Conservation (phyloP, 2,329 filamentous ascomycete genomes). For the Pyricularia sp. region DNA sequence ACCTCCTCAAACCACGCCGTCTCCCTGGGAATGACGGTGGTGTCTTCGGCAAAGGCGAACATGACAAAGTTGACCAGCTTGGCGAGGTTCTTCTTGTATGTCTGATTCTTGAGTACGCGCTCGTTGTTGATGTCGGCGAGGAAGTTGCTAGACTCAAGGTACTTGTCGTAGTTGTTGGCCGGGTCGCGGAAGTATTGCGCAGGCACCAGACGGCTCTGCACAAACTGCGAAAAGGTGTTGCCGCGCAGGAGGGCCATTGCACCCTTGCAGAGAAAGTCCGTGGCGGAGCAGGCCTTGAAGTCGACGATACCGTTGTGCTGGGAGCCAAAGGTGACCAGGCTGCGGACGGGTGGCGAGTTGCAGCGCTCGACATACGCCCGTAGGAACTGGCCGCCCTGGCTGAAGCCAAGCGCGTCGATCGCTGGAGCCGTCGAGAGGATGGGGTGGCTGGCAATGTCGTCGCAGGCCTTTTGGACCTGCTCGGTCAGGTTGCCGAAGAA, state of each 20-base stretch:
- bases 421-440: conserved; percentile 72
- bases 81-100: conserved; percentile 60
- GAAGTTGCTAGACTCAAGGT: conserved; percentile 74
- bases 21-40: conserved; percentile 78
- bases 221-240: conserved; percentile 68
- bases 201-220: conserved; percentile 72
- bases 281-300: conserved; percentile 59
- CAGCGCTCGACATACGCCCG: conserved; percentile 82
- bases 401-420: conserved; percentile 87
- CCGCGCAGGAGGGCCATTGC: conserved; percentile 65
- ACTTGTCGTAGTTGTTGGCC: conserved; percentile 47
- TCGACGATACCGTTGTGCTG: conserved; percentile 86
- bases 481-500: conserved; percentile 83
- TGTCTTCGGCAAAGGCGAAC: conserved; percentile 81
- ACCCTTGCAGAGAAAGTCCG: conserved; percentile 69
- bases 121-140: conserved; percentile 97
- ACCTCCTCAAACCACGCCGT: conserved; percentile 84
- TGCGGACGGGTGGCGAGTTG: conserved; percentile 60
- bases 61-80: conserved; percentile 68
- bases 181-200: conserved; percentile 88
- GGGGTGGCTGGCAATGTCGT: conserved; percentile 58
- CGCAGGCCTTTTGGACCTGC: conserved; percentile 67
- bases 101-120: conserved; percentile 55
- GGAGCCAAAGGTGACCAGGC: conserved; percentile 75
- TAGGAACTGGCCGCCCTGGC: conserved; percentile 93